Base-by-base conservation (phyloP, 1,284 basidiomycete genomes). In the Neolentinus lepideus region DNA sequence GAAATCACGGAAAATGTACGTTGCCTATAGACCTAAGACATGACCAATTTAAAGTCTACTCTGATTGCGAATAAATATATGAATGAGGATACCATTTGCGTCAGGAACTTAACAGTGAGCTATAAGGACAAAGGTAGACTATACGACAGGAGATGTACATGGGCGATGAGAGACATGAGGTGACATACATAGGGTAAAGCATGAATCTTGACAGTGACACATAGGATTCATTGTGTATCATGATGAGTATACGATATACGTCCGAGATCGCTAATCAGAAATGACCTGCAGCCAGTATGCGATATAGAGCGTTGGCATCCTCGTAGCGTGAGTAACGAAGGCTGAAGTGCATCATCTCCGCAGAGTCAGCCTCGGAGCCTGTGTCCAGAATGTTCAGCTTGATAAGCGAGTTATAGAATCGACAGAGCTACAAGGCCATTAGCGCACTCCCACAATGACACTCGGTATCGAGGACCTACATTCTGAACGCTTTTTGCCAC, bases 311-410 rank as follows among this genome's bases (percentile, higher is more conserved):
- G 61, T 85, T 87, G 11, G 88, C 88, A 60, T 90, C 88, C 65
- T 88, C 85, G 59, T 87, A 83, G 2, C 83, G 76, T 3, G 88
- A 76, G 63, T 86, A 76, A 47, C 80, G 77, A 50, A 90, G 73
- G 38, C 82, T 80, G 62, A 90, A 90, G 65, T 88, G 83, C 12
- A 76, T 75, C 76, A 90, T 88, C 69, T 89, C 88, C 1, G 84
- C 77, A 0, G 82, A 78, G 63, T 88, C 85, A 4, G 78, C 78
- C 61, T 89, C 86, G 14, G 73, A 75, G 10, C 71, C 66, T 0
- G 79, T 72, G 61, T 88, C 82, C 52, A 87, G 76, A 61, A 88
- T 77, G 46, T 69, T 70, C 14, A 81, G 71, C 63, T 85, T 84
- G 69, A 88, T 78, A 53, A 90, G 74, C 0, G 85, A 82, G 59